Evolutionary conservation across 208 protist genomes (phyloP), one percentile per base, ranked within the genome.

Genomic region (Crithidia mellificae): DNA sequence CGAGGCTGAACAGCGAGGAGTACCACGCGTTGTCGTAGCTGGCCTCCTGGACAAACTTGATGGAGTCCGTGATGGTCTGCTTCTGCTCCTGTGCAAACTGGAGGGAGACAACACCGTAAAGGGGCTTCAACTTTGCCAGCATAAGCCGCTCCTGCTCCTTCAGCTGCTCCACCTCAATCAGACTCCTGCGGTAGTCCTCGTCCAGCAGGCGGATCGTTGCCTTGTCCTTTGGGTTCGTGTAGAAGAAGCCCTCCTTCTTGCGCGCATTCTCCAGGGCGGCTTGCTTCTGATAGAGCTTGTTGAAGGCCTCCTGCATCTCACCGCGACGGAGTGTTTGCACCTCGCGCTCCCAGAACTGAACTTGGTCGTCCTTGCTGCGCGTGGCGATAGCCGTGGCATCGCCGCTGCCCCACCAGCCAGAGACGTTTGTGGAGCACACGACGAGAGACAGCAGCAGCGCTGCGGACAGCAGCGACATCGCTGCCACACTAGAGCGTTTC

Each of bases 1-100:
- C 74, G 5, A 90, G 52, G 30, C 69, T 72, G 66, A 94, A 92
- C 0, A 96, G 66, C 0, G 86, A 88, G 32, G 66, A 79, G 58
- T 90, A 96, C 83, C 83, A 94, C 29, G 90, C 92, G 43, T 94
- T 88, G 64, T 95, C 78, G 72, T 94, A 96, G 71, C 78, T 88
- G 7, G 80, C 71, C 14, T 82, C 46, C 77, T 94, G 77, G 32
- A 94, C 81, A 17, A 69, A 66, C 25, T 59, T 67, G 46, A 96
- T 80, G 25, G 86, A 79, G 22, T 67, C 36, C 0, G 75, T 57
- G 49, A 96, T 94, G 43, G 73, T 68, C 17, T 78, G 41, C 29
- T 80, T 75, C 81, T 95, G 88, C 63, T 96, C 92, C 54, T 90
- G 72, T 6, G 70, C 80, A 67, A 96, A 95, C 34, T 88, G 84